Evolutionary conservation across 2,329 filamentous ascomycete genomes (phyloP), one percentile per base, ranked within the genome.

Genomic region (Curvularia lunata): DNA sequence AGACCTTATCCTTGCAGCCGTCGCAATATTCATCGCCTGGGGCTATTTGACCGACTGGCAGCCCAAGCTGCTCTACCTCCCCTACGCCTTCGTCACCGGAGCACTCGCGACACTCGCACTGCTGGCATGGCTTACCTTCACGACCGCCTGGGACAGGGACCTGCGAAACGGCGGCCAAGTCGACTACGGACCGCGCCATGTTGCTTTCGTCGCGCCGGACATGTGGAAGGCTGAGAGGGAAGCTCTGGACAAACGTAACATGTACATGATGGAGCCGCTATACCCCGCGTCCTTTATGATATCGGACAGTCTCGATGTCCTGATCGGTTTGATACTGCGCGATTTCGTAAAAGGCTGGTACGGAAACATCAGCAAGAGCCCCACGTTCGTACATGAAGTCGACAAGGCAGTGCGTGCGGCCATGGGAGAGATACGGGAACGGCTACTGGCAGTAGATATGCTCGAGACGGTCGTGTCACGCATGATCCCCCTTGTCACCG

Each of bases 311-410:
- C 80, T 98, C 63, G 92, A 97, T 77, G 85, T 87, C 51, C 79
- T 98, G 30, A 84, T 99, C 43, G 86, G 88, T 49, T 81, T 92
- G 51, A 85, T 96, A 51, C 78, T 92, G 63, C 85, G 91, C 63
- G 92, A 97, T 75, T 97, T 96, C 74, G 86, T 99, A 56, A 86
- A 85, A 56, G 89, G 88, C 46, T 99, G 95, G 95, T 98, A 97
- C 76, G 84, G 83, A 30, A 85, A 87, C 70, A 97, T 99, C 72
- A 97, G 91, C 79, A 84, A 83, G 62, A 92, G 89, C 69, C 87
- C 89, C 1, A 84, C 85, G 0, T 99, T 99, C 69, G 82, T 89
- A 55, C 90, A 97, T 74, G 90, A 97, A 77, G 89, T 98, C 56
- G 94, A 99, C 76, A 87, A 85, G 64, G 85, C 87, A 4, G 86